Evolutionary conservation across 805 yeast genomes (phyloP).

Genomic region (Ogataea nitratoaversa): DNA sequence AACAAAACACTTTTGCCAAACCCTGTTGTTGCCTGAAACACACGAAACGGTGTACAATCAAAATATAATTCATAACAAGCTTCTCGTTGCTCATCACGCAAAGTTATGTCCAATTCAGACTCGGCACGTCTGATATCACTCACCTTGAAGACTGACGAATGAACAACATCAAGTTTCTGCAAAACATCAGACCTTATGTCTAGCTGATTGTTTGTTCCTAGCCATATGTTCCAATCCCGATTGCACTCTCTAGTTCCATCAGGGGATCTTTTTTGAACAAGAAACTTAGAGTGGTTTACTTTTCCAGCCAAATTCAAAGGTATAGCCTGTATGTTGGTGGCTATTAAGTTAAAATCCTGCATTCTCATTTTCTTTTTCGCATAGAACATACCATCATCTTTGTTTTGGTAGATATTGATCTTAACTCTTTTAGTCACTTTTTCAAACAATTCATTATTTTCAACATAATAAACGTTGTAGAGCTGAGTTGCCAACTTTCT

Average conservation of each 20-base stretch:
- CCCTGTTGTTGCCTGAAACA: not conserved
- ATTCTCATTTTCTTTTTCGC: not conserved
- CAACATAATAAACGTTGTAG: not conserved
- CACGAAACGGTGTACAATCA: not conserved
- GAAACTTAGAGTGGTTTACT: not conserved
- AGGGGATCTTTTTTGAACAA: not conserved
- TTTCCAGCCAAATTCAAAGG: not conserved
- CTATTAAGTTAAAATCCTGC: not conserved
- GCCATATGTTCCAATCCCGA: not conserved
- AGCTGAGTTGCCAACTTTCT: not conserved
- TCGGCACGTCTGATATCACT: not conserved
- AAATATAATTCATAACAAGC: not conserved
- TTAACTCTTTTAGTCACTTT: not conserved
- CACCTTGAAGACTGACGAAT: not conserved
- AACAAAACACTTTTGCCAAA: not conserved
- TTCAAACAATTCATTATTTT: not conserved
- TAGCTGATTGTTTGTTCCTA: not conserved
- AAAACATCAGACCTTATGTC: not conserved
- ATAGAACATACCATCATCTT: not conserved
- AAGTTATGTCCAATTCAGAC: not conserved
- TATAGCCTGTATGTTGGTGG: not conserved
- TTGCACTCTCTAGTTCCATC: not conserved
- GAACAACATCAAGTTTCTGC: not conserved
- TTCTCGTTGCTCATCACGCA: not conserved
- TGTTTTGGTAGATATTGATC: not conserved